Evolutionary conservation across 768 basidiomycete genomes (phyloP).

Genomic region (Fistulinella prunicolor): DNA sequence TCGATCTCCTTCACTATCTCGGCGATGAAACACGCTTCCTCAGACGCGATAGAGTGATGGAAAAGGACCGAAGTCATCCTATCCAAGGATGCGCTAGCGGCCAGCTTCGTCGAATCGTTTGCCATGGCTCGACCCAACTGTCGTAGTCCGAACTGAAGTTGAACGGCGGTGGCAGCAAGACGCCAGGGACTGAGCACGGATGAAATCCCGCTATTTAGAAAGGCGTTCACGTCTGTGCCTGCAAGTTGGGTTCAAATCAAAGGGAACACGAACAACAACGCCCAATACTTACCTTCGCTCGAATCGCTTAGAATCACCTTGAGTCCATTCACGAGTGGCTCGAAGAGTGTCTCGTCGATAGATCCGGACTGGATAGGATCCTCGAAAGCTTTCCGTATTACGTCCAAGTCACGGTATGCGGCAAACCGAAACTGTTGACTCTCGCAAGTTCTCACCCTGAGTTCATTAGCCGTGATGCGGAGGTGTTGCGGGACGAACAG

Average conservation of each 20-base stretch:
- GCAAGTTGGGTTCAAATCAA: not conserved
- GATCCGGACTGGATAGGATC: constrained; percentile 49
- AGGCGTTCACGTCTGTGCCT: constrained; percentile 44
- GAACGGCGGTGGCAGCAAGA: constrained; percentile 75
- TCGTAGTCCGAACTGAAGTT: constrained; percentile 71
- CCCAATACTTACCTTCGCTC: constrained; percentile 46
- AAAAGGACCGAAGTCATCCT: constrained; percentile 66
- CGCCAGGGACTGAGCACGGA: constrained; percentile 81
- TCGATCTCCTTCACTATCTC: constrained; percentile 75
- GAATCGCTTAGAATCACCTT: constrained; percentile 64
- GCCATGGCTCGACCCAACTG: constrained; percentile 67
- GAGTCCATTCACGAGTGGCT: constrained; percentile 64
- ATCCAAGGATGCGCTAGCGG: constrained; percentile 62
- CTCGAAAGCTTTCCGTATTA: constrained; percentile 68
- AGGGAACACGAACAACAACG: not conserved
- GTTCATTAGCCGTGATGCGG: constrained; percentile 44
- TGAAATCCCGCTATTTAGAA: constrained; percentile 60
- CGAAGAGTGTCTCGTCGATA: constrained; percentile 50
- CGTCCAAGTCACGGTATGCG: constrained; percentile 71
- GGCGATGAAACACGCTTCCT: constrained; percentile 82
- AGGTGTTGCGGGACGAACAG: constrained; percentile 47
- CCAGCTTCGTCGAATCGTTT: constrained; percentile 48
- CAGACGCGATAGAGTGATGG: constrained; percentile 68
- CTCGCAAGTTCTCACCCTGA: constrained; percentile 60
- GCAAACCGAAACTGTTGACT: constrained; percentile 70